These are phyloP conservation scores for Leccinum uliginosum DNA, from an alignment of 768 basidiomycete genomes.

Conservation along the genomic window DNA sequence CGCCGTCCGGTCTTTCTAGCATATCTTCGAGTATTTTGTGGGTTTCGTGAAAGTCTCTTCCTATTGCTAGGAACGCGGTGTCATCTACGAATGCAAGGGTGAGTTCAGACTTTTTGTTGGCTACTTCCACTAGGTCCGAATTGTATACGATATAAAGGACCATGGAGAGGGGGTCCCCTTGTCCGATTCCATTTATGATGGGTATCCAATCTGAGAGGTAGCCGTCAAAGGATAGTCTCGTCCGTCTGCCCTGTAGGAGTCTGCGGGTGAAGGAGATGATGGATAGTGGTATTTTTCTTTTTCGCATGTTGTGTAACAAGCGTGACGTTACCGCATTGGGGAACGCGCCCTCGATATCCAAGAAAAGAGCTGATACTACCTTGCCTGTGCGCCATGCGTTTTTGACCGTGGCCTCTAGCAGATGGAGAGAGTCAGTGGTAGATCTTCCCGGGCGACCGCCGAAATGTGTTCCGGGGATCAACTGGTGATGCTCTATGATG, in stretches of 20 bases:
- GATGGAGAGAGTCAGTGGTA: neutral
- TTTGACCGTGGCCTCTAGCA: neutral
- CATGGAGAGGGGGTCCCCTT: constrained; percentile 7
- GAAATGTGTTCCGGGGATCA: neutral
- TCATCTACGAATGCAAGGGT: constrained; percentile 32
- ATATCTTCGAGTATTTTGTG: constrained; percentile 21
- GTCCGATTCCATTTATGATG: constrained; percentile 25
- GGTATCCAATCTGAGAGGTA: constrained; percentile 14
- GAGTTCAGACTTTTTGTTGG: constrained; percentile 5
- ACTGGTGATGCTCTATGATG: neutral
- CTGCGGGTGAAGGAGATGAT: constrained; percentile 6
- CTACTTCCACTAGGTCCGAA: constrained; percentile 10
- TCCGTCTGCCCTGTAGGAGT: neutral
- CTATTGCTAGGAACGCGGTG: constrained; percentile 22
- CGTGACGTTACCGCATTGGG: neutral
- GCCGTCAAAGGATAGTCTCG: constrained; percentile 21
- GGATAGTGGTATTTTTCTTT: neutral
- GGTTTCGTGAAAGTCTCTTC: constrained; percentile 20
- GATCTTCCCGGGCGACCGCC: neutral
- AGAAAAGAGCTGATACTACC: neutral
- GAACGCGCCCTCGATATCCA: constrained; percentile 5
- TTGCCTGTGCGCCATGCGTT: neutral
- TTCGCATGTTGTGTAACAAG: constrained; percentile 5
- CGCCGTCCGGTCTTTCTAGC: constrained; percentile 18
- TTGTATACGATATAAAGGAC: constrained; percentile 33